Evolutionary conservation across 257 asterid genomes (phyloP), one percentile per base, ranked within the genome.

Genomic region (Penstemon newberryi): DNA sequence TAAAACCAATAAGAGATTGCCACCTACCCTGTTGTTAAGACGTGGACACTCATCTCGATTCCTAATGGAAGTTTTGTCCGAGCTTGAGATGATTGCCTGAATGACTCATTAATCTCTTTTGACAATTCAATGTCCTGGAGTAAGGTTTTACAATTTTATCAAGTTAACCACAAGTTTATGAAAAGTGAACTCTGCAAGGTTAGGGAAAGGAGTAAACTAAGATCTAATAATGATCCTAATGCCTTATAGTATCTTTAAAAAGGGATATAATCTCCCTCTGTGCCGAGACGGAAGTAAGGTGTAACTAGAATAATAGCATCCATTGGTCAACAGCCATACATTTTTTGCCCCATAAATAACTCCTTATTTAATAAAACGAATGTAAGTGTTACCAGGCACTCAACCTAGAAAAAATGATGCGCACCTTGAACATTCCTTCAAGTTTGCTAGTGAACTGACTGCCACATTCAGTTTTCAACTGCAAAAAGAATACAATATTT

Each of bases 371-470:
- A 25, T 25, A 25, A 25, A 25, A 25, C 33, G 2, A 25, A 25
- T 25, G 33, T 25, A 25, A 25, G 33, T 25, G 33, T 25, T 25
- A 25, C 33, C 33, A 25, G 33, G 33, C 33, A 25, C 33, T 25
- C 33, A 25, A 25, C 33, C 33, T 25, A 25, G 33, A 25, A 59
- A 70, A 56, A 60, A 8, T 5, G 46, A 41, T 39, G 65, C 84
- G 61, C 54, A 94, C 99, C 99, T 94, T 94, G 84, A 94, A 94
- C 99, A 94, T 94, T 73, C 99, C 99, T 82, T 94, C 99, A 33
- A 94, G 96, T 83, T 94, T 94, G 87, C 89, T 94, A 25, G 99
- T 94, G 76, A 94, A 94, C 77, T 91, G 99, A 83, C 99, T 94
- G 63, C 99, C 99, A n/a, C 99, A 94, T 85, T 94, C 99, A 0